Evolutionary conservation across 352 stramenopile genomes (phyloP).

Genomic region (Globisporangium perplexum): DNA sequence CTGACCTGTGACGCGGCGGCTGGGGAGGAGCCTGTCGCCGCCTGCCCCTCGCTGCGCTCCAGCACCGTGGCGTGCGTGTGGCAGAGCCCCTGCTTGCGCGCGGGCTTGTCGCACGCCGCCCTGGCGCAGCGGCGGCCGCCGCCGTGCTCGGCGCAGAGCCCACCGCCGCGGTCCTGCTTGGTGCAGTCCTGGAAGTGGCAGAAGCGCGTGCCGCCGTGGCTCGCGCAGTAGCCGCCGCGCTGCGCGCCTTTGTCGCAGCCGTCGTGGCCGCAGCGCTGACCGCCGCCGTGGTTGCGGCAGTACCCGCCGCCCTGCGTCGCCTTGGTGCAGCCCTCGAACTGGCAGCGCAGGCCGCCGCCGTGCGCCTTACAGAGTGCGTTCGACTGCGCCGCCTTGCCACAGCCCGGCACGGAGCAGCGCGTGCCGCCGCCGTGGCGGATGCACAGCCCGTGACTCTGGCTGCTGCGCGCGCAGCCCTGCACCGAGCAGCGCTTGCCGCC

Average conservation of each 20-base stretch:
- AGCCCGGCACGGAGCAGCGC: conserved; percentile 71
- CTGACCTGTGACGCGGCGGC: not conserved
- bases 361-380: conserved; percentile 87
- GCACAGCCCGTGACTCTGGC: conserved; percentile 76
- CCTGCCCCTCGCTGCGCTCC: not conserved
- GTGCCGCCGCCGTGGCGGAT: conserved; percentile 84
- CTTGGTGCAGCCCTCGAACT: conserved; percentile 57
- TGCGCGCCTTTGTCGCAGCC: conserved; percentile 86
- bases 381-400: conserved; percentile 76
- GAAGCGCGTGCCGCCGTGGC: conserved; percentile 79
- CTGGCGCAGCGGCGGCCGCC: conserved; percentile 82
- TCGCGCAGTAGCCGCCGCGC: conserved; percentile 79
- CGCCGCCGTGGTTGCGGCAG: conserved; percentile 82
- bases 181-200: conserved; percentile 80
- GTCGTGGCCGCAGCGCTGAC: conserved; percentile 82
- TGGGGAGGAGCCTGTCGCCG: too few species aligned
- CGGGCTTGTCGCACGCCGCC: conserved; percentile 71
- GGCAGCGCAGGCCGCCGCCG: conserved; percentile 76
- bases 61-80: not conserved
- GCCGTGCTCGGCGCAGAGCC: conserved; percentile 69
- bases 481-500: conserved; percentile 72
- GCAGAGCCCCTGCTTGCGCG: not conserved
- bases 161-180: conserved; percentile 81
- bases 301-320: conserved; percentile 75
- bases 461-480: conserved; percentile 77